Percentiles rank a stretch among this genome's conserved stretches.
Evolutionary conservation across 305 asterid species (phyloP).

Genomic region (Fraxinus albicans): DNA sequence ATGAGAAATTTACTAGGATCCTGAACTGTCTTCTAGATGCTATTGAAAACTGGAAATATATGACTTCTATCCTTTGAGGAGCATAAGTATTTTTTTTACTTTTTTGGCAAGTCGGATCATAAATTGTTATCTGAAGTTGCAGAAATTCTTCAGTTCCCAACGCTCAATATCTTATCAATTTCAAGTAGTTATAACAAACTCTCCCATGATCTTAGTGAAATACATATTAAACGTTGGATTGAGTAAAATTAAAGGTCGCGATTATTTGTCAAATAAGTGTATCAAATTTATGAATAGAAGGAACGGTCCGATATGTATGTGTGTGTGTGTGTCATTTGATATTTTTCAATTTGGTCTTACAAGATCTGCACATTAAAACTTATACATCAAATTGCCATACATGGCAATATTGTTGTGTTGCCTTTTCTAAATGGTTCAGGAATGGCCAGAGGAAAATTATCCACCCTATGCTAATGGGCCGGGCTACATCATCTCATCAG

Average conservation of each 20-base stretch:
- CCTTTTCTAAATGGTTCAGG: slow-evolving; percentile 40
- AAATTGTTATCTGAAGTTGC: background rate
- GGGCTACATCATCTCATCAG: slow-evolving; percentile 76
- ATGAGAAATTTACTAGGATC: background rate
- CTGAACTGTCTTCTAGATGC: background rate
- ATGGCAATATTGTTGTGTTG: background rate
- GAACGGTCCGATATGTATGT: too few species aligned
- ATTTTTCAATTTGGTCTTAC: too few species aligned
- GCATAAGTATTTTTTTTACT: too few species aligned
- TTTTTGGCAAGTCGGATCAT: background rate
- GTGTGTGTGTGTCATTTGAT: background rate
- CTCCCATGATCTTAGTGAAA: too few species aligned
- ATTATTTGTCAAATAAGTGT: background rate
- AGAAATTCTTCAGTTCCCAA: background rate
- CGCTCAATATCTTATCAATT: too few species aligned
- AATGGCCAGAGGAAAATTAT: slow-evolving; percentile 89
- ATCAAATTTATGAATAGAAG: too few species aligned
- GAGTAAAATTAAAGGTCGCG: too few species aligned
- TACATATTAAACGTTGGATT: too few species aligned
- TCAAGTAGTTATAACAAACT: too few species aligned
- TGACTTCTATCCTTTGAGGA: too few species aligned
- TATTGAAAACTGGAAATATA: background rate
- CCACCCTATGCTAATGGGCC: slow-evolving; percentile 93
- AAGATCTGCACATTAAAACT: background rate
- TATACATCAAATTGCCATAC: background rate